phyloP scores from a whole-genome alignment of 2,329 filamentous ascomycete genomes.

The Colletotrichum camelliae region DNA sequence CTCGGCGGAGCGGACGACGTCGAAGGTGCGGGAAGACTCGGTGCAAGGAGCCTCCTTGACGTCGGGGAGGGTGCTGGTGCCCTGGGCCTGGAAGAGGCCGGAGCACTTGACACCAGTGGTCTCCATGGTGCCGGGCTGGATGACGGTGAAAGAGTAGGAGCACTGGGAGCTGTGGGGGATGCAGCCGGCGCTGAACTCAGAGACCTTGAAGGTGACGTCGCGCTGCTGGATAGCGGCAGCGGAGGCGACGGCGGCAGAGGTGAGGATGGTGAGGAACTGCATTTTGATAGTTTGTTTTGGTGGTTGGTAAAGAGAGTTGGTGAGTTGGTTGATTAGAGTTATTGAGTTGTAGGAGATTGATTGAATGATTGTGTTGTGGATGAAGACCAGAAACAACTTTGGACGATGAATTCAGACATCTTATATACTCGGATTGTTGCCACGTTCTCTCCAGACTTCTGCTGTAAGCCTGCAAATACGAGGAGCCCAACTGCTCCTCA shows the following conservation, averaged over 20 bases:
- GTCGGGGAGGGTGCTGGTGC: constrained; percentile 31
- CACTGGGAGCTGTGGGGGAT: constrained; percentile 32
- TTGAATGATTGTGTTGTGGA: neutral
- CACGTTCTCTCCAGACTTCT: neutral
- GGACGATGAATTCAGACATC: neutral
- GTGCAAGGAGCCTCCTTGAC: constrained; percentile 32
- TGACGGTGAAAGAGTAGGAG: constrained; percentile 18
- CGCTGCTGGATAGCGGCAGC: constrained; percentile 26
- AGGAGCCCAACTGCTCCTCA: neutral
- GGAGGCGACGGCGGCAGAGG: constrained; percentile 26
- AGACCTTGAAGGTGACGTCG: constrained; percentile 29
- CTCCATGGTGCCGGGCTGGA: constrained; percentile 29
- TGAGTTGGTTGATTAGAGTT: neutral
- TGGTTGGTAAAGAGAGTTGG: neutral
- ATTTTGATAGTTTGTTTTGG: constrained; percentile 25
- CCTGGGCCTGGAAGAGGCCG: constrained; percentile 22
- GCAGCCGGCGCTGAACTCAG: constrained; percentile 32
- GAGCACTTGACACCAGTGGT: constrained; percentile 28
- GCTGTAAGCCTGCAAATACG: neutral
- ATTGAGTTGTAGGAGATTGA: neutral
- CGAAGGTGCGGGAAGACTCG: constrained; percentile 33
- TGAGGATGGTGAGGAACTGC: constrained; percentile 28
- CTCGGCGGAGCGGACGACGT: constrained; percentile 24
- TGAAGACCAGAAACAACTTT: neutral
- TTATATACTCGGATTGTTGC: neutral